phyloP scores from a whole-genome alignment of 176 grass and related monocot genomes.

The bread wheat (Triticum aestivum) region DNA sequence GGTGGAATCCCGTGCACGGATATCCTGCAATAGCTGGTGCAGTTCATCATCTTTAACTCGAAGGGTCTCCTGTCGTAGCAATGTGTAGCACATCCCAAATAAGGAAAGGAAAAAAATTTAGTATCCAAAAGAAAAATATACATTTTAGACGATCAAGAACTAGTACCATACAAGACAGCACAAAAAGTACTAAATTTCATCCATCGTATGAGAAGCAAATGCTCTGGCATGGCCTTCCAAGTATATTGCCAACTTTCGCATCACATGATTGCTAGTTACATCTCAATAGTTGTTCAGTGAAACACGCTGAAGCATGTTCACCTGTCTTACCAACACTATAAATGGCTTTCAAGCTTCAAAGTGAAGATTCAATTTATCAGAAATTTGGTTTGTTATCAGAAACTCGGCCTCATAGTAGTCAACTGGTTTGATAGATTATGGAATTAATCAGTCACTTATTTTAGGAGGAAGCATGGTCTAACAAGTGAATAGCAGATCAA shows the following conservation, averaged over 20 bases:
- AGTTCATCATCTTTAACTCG: constrained; percentile 95
- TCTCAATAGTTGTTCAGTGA: neutral
- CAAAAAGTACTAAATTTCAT: constrained; percentile 8
- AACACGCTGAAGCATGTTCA: neutral
- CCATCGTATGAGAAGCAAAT: neutral
- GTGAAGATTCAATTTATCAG: constrained; percentile 15
- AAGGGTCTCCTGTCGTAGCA: constrained; percentile 67
- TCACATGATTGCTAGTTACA: neutral
- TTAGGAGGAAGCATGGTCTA: constrained; percentile 20
- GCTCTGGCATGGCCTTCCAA: neutral
- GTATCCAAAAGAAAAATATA: constrained; percentile 6
- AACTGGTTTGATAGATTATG: constrained; percentile 15
- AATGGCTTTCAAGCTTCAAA: constrained; percentile 13
- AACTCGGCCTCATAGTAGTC: neutral
- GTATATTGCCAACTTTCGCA: constrained; percentile 15
- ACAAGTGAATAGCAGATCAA: neutral
- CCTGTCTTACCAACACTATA: neutral
- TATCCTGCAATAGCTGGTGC: constrained; percentile 71
- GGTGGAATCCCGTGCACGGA: constrained; percentile 72
- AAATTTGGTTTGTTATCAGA: neutral
- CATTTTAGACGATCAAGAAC: neutral
- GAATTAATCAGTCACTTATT: neutral
- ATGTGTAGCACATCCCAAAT: neutral
- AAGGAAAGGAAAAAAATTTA: constrained; percentile 35
- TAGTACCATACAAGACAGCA: neutral